Conservation (phyloP, 2,329 filamentous ascomycete species). For the Pseudocercospora musae region DNA sequence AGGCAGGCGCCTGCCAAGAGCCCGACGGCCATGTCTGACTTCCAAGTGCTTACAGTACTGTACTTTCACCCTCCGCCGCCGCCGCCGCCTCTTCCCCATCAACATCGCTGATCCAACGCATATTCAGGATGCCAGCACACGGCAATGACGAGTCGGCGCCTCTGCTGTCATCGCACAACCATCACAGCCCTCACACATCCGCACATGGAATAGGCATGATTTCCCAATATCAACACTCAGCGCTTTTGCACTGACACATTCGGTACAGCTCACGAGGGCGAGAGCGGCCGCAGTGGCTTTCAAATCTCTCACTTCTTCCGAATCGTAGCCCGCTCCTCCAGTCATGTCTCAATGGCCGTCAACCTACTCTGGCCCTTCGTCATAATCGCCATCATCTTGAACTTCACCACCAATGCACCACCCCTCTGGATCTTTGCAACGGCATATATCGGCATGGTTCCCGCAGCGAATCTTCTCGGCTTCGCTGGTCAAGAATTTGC, state of each 20-base stretch:
- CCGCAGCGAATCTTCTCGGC: conserved; percentile 49
- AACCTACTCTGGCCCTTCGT: conserved; percentile 51
- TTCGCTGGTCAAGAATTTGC: conserved; percentile 69
- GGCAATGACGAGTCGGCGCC: conserved; percentile 12
- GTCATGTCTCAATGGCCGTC: conserved; percentile 44
- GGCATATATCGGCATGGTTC: conserved; percentile 50
- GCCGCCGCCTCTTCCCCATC: too few species aligned
- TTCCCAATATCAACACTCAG: background rate
- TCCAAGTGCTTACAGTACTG: too few species aligned
- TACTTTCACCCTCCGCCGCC: too few species aligned
- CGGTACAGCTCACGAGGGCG: conserved; percentile 37
- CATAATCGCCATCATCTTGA: conserved; percentile 44
- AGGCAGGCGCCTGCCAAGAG: background rate
- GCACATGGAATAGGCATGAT: conserved; percentile 14
- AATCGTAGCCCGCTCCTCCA: conserved; percentile 45
- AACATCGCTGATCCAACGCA: background rate
- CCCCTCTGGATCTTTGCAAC: conserved; percentile 47
- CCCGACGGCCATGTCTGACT: background rate
- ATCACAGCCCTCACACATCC: conserved; percentile 18
- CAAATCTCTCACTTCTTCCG: conserved; percentile 42
- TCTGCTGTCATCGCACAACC: conserved; percentile 7
- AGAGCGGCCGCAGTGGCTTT: conserved; percentile 46
- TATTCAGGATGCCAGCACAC: background rate
- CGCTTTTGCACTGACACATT: background rate
- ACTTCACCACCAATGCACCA: conserved; percentile 42